These are phyloP conservation scores for Termitomyces sp. DNA, from an alignment of 1,284 basidiomycete genomes.

Conservation along the genomic window DNA sequence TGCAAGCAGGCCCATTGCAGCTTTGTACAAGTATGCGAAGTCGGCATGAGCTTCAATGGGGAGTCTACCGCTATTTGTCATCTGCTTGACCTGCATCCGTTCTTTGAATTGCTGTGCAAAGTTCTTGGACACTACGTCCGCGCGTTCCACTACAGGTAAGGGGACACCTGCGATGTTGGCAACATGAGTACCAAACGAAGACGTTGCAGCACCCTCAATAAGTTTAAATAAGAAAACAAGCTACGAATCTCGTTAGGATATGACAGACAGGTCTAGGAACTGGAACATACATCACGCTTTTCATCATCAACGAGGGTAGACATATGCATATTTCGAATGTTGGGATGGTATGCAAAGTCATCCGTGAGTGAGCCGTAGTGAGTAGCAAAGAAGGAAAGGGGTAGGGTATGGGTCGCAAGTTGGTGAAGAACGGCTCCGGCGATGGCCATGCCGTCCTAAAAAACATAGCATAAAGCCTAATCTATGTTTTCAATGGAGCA, in stretches of 20 bases:
- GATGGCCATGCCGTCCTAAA: slow-evolving; percentile 91
- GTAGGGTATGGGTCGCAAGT: slow-evolving; percentile 85
- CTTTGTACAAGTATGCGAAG: slow-evolving; percentile 69
- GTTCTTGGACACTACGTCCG: slow-evolving; percentile 81
- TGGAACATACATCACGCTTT: slow-evolving; percentile 63
- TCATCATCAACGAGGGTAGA: slow-evolving; percentile 87
- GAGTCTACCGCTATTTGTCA: slow-evolving; percentile 49
- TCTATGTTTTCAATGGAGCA: neutral
- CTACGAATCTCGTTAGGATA: slow-evolving; percentile 30
- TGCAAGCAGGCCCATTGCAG: slow-evolving; percentile 46
- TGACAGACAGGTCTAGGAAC: neutral
- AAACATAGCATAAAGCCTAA: slow-evolving; percentile 2
- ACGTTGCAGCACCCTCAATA: slow-evolving; percentile 82
- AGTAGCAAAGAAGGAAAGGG: slow-evolving; percentile 82
- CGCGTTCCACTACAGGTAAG: slow-evolving; percentile 75
- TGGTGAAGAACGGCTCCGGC: slow-evolving; percentile 92
- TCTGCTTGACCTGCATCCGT: slow-evolving; percentile 63
- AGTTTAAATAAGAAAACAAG: slow-evolving; percentile 94
- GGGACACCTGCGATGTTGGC: slow-evolving; percentile 86
- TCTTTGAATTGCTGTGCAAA: slow-evolving; percentile 85
- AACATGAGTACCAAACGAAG: slow-evolving; percentile 91
- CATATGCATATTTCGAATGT: slow-evolving; percentile 94
- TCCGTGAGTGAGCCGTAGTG: slow-evolving; percentile 87
- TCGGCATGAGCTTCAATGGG: slow-evolving; percentile 83
- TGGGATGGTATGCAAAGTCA: slow-evolving; percentile 87